These are phyloP conservation scores for Flaveria trinervia DNA, from an alignment of 129 eudicot species.

Conservation along the genomic window DNA sequence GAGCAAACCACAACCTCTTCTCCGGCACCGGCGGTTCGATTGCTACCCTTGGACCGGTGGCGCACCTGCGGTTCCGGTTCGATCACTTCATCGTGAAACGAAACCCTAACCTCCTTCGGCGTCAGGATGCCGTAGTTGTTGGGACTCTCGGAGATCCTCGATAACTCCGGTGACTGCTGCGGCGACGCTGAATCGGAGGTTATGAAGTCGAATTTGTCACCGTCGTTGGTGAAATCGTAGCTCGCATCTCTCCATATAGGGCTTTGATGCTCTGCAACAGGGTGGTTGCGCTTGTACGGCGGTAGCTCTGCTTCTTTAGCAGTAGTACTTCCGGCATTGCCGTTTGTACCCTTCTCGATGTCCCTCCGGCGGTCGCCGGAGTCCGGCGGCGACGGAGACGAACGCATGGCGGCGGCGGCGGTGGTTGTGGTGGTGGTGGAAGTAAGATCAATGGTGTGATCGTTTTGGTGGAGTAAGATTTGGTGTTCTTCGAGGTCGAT, in stretches of 20 bases:
- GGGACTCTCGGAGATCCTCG: slow-evolving; percentile 37
- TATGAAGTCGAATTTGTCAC: slow-evolving; percentile 29
- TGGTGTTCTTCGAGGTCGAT: slow-evolving; percentile 27
- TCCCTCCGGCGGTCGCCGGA: slow-evolving; percentile 30
- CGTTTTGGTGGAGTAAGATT: slow-evolving; percentile 21
- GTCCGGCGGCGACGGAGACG: slow-evolving; percentile 30
- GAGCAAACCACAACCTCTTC: slow-evolving; percentile 36
- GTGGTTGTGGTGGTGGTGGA: not conserved
- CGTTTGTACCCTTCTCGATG: slow-evolving; percentile 12
- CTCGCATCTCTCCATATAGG: slow-evolving; percentile 41
- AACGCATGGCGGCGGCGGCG: slow-evolving; percentile 5
- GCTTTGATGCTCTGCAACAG: slow-evolving; percentile 20
- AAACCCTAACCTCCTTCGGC: slow-evolving; percentile 40
- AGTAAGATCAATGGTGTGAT: slow-evolving; percentile 23
- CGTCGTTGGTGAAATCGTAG: slow-evolving; percentile 35
- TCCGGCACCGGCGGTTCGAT: not conserved
- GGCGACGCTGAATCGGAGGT: slow-evolving; percentile 33
- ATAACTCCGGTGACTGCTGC: slow-evolving; percentile 32
- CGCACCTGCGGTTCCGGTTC: slow-evolving; percentile 32
- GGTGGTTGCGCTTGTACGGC: slow-evolving; percentile 6
- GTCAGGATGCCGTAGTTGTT: slow-evolving; percentile 36
- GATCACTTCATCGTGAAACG: slow-evolving; percentile 43
- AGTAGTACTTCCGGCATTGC: slow-evolving; percentile 20
- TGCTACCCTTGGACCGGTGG: slow-evolving; percentile 22
- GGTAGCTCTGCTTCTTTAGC: slow-evolving; percentile 25